These are phyloP conservation scores for Vaccinium corymbosum DNA, from an alignment of 148 eudicot species.

Conservation along the genomic window DNA sequence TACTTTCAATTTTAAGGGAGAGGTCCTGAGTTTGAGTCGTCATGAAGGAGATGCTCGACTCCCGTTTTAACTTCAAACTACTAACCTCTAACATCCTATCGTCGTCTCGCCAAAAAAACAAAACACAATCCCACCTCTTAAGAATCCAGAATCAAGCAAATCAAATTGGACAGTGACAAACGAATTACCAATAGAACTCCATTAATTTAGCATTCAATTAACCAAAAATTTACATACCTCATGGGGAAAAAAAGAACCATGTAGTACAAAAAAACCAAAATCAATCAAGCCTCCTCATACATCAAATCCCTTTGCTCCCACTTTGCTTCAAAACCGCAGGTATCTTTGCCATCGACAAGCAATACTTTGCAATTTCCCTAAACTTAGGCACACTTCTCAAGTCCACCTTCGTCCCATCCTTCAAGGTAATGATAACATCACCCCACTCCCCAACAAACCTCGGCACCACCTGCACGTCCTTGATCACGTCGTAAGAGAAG, in stretches of 20 bases:
- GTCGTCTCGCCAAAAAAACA: no score
- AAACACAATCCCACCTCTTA: no score
- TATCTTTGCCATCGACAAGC: conserved; percentile 51
- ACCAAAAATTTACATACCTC: conserved; percentile 33
- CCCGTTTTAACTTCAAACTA: no score
- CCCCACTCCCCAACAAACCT: conserved; percentile 98
- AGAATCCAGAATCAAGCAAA: no score
- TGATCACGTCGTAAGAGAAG: conserved; percentile 66
- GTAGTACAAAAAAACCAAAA: no score
- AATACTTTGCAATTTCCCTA: conserved; percentile 88
- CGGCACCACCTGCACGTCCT: conserved; percentile 90
- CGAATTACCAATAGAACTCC: background rate
- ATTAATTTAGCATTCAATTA: background rate
- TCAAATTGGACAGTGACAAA: background rate
- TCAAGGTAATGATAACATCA: conserved; percentile 71
- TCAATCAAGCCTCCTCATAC: background rate
- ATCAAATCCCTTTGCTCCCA: conserved; percentile 54
- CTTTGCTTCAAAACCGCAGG: conserved; percentile 33
- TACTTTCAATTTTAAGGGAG: no score
- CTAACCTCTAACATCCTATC: no score
- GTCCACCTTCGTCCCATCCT: conserved; percentile 88
- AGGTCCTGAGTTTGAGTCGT: no score
- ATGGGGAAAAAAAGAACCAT: background rate
- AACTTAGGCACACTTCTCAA: conserved; percentile 91
- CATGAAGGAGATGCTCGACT: no score